Evolutionary conservation across 2,329 filamentous ascomycete species (phyloP), one percentile per base, ranked within the genome.

Genomic region (Monosporascus sp.): DNA sequence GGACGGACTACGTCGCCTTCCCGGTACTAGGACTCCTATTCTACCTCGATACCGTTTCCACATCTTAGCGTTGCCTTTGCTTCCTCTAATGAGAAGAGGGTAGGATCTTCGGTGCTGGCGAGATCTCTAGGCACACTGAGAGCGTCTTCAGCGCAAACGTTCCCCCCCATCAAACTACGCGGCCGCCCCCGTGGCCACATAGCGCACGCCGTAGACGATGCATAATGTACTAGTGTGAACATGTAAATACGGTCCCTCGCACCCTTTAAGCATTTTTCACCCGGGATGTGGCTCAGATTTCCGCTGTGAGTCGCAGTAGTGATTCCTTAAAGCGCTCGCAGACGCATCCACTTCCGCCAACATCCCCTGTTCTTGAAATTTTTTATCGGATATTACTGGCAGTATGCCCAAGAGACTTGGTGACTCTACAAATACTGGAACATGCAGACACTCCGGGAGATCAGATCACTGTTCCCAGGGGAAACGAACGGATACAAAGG

Each of bases 381-480:
- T 7, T 27, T 17, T 43, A 46, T 27, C 24, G 24, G 31, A 6
- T 4, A n/a, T 27, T 27, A 27, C 24, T 46, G 4, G 24, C 15
- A 6, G 11, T 17, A 31, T 17, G 25, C n/a, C 9, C 22, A 31
- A 24, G 20, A 27, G 22, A 4, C 20, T 46, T n/a, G 5, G 43
- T 46, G 31, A 17, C 43, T 31, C 7, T 46, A n/a, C 43, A 31
- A 31, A 46, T 25, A 25, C 43, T 24, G 43, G 43, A n/a, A 46
- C 24, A 2, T 7, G 22, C 43, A 18, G 22, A 22, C 22, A 6
- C 11, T 27, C 54, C 44, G 50, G 45, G 52, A 43, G 51, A 22
- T 58, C 50, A 52, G 54, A 58, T 58, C 52, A 52, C 54, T 52
- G 52, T 57, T 60, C 57, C 53, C 54, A 43, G 55, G 49, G 57